Base-by-base conservation (phyloP, 305 asterid species). In the Fraxinus dipetala region DNA sequence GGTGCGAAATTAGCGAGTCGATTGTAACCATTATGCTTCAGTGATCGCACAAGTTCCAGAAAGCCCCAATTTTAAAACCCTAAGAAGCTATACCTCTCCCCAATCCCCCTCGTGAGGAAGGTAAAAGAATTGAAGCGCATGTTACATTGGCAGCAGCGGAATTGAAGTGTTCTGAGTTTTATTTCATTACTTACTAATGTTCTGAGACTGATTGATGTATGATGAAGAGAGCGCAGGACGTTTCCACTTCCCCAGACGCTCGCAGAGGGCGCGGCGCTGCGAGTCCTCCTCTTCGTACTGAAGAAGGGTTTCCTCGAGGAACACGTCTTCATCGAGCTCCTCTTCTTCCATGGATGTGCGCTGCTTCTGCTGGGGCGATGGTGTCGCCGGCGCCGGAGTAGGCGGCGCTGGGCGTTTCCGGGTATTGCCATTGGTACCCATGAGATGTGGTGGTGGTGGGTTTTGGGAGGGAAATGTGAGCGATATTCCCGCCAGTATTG, bases 271-370 rank as follows among this genome's bases (percentile, higher is more conserved):
- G 51, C 92, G 84, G 81, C 89, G 89, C 85, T 89, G 93, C 26
- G 89, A 78, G 77, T 91, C 93, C 78, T 92, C 95, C 83, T 95
- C 96, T 83, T 95, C 94, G 86, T 77, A 84, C 77, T 91, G 97
- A 51, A 93, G 91, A 81, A 93, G 91, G 88, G 93, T 89, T 89
- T 95, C 96, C 80, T 95, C 99, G 79, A 93, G 87, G 86, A 92
- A 95, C 9, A 94, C 88, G 76, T 95, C 99, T 85, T 94, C 98
- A 80, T 95, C 99, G 5, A 93, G 73, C 77, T 94, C 97, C 85
- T 95, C 99, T 26, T 93, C 98, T 78, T 94, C 99, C 87, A 85
- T 72, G 6, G 84, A 16, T 3, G 91, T 93, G 30, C 87, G 96
- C 14, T 90, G 93, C 83, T 94, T 95, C 78, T 78, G 34, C 54